Evolutionary conservation across 2,329 filamentous ascomycete genomes (phyloP), one percentile per base, ranked within the genome.

Genomic region (Dendrostoma leiphaemia): DNA sequence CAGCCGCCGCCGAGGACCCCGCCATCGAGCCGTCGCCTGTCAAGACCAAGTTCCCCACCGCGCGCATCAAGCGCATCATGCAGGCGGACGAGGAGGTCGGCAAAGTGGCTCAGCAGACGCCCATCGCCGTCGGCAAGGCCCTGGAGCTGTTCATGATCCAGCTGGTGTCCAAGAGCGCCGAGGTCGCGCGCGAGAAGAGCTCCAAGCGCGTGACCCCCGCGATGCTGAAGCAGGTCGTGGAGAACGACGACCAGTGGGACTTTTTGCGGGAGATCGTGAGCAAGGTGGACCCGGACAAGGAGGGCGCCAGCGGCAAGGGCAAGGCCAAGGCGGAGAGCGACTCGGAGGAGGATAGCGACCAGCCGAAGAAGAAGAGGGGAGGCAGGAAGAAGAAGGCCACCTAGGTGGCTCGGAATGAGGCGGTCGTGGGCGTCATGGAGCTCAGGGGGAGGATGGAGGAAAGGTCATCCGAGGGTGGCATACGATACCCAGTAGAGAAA

Each of bases 21-120:
- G 68, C 70, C 40, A 72, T 83, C 63, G 84, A 74, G 69, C 82
- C 70, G 74, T 96, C 74, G 71, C 80, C 91, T 40, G 91, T 99
- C 63, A 90, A 85, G 71, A 97, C 93, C 31, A 97, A 97, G 66
- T 99, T 99, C 66, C 94, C 94, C 1, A 96, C 96, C 29, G 94
- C 94, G 13, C 83, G 94, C 59, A 99, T 99, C 77, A 99, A 99
- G 79, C 86, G 94, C 48, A 97, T 99, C 65, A 97, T 99, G 94
- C 94, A 99, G 74, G 93, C 93, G 10, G 94, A 99, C 67, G 94
- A 99, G 67, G 94, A 99, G 69, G 92, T 99, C 0, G 94, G 94
- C 59, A 99, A 99, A 74, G 94, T 99, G 9, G 92, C 94, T 4
- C 94, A 99, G 72, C 94, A 97, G 58, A 97, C 94, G 1, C 93